A percentile compares a stretch with the other conserved stretches of the same genome.
These are phyloP conservation scores for Begonia fuchsioides DNA, from an alignment of 306 rosid genomes.

Conservation along the genomic window DNA sequence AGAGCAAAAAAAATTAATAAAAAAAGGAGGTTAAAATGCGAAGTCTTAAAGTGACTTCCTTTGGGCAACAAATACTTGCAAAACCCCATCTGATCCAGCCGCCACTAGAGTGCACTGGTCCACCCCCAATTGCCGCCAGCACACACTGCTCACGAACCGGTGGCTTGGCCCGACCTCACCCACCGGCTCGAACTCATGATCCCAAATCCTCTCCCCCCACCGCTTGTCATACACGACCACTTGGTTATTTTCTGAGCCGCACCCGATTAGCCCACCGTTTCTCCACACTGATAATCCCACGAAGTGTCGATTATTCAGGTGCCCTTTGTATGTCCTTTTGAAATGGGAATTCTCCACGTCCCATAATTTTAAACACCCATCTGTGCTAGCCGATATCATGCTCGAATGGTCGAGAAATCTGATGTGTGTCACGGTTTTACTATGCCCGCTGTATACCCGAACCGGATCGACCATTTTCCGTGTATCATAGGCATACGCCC, in stretches of 20 bases:
- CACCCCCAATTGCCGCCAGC: slow-evolving; percentile 36
- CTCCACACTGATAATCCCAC: slow-evolving; percentile 51
- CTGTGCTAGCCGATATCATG: slow-evolving; percentile 29
- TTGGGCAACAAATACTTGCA: slow-evolving; percentile 38
- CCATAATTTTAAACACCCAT: slow-evolving; percentile 47
- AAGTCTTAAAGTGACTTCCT: slow-evolving; percentile 8
- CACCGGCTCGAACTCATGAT: slow-evolving; percentile 21
- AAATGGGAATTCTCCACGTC: slow-evolving; percentile 11
- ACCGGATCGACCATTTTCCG: slow-evolving; percentile 33
- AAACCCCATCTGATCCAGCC: slow-evolving; percentile 45
- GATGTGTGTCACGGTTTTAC: slow-evolving; percentile 35
- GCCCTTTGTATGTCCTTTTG: slow-evolving; percentile 36
- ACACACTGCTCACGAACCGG: slow-evolving; percentile 41
- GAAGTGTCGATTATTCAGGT: slow-evolving; percentile 32
- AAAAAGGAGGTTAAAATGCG: too few relatives aligned
- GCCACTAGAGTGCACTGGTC: slow-evolving; percentile 32
- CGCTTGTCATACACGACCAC: slow-evolving; percentile 38
- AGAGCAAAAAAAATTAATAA: too few relatives aligned
- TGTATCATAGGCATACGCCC: slow-evolving; percentile 35
- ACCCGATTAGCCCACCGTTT: slow-evolving; percentile 32
- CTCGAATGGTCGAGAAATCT: slow-evolving; percentile 21
- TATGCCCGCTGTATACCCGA: slow-evolving; percentile 26
- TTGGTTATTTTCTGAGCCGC: slow-evolving; percentile 45
- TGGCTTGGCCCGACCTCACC: slow-evolving; percentile 1
- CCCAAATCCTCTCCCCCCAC: slow-evolving; percentile 49